Conservation (phyloP, 139 green algal species). For the Gonium pectorale region DNA sequence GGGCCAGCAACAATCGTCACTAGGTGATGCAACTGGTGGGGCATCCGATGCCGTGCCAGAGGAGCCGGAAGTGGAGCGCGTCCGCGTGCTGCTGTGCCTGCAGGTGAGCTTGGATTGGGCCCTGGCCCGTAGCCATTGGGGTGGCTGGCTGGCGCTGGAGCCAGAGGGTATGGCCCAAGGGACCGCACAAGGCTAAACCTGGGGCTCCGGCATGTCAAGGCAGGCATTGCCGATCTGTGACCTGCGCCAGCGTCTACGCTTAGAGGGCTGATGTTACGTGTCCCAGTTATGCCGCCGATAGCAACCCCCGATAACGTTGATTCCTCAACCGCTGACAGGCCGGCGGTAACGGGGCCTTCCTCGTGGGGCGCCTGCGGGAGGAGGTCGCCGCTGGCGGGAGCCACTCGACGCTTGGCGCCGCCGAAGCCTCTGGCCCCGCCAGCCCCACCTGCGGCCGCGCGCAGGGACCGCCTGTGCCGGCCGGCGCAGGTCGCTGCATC, state of each 20-base stretch:
- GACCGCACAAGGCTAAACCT: no score
- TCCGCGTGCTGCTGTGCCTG: slow-evolving; percentile 26
- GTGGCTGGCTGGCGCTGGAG: no score
- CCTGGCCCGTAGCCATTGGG: no score
- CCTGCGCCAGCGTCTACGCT: no score
- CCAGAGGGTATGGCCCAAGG: no score
- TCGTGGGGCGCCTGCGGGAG: slow-evolving; percentile 48
- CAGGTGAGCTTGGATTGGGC: slow-evolving; percentile 15
- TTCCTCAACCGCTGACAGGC: no score
- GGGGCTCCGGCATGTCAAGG: no score
- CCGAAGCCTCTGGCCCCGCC: neutral
- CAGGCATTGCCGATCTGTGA: no score
- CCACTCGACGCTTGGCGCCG: neutral
- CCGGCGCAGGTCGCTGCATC: neutral
- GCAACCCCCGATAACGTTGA: no score
- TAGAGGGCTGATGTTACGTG: no score
- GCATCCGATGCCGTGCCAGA: neutral
- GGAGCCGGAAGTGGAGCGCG: slow-evolving; percentile 4
- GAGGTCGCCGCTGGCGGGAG: neutral
- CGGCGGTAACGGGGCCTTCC: slow-evolving; percentile 55
- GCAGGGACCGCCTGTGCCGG: neutral
- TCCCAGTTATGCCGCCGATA: no score
- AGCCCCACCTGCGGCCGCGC: neutral
- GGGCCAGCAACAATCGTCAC: neutral
- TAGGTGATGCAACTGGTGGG: neutral